phyloP scores from a whole-genome alignment of 768 basidiomycete genomes.

The Mycena haematopus region DNA sequence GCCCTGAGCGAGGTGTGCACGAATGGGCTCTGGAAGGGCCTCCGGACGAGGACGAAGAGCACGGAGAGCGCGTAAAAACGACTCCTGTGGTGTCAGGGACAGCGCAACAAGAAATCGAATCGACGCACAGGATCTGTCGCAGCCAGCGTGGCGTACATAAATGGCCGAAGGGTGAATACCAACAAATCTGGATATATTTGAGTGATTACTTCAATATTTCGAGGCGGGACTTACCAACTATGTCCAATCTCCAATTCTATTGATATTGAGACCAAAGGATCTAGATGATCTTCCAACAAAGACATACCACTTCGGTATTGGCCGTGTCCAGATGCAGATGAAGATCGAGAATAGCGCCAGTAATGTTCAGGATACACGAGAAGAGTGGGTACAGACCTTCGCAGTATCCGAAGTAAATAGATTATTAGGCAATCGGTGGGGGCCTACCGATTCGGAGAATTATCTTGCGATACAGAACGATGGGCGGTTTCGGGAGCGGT shows the following conservation, averaged over 20 bases:
- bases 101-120: not conserved
- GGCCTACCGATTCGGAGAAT: constrained; percentile 16
- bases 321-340: not conserved
- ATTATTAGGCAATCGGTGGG: not conserved
- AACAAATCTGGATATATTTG: constrained; percentile 2
- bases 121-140: constrained; percentile 18
- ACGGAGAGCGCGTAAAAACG: constrained; percentile 13
- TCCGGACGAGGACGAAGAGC: not conserved
- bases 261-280: too few species aligned
- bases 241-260: constrained; percentile 17
- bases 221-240: not conserved
- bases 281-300: not conserved
- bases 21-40: not conserved
- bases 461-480: constrained; percentile 12
- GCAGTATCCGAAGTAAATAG: not conserved
- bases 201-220: not conserved
- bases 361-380: constrained; percentile 3
- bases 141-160: constrained; percentile 1
- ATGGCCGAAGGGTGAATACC: constrained; percentile 4
- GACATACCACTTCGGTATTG: not conserved
- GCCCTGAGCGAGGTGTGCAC: not conserved
- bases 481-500: not conserved
- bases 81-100: not conserved
- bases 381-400: constrained; percentile 19
- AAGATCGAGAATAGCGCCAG: not conserved